These are phyloP conservation scores for Posidonia australis DNA, from an alignment of 106 monocot genomes.

Conservation along the genomic window DNA sequence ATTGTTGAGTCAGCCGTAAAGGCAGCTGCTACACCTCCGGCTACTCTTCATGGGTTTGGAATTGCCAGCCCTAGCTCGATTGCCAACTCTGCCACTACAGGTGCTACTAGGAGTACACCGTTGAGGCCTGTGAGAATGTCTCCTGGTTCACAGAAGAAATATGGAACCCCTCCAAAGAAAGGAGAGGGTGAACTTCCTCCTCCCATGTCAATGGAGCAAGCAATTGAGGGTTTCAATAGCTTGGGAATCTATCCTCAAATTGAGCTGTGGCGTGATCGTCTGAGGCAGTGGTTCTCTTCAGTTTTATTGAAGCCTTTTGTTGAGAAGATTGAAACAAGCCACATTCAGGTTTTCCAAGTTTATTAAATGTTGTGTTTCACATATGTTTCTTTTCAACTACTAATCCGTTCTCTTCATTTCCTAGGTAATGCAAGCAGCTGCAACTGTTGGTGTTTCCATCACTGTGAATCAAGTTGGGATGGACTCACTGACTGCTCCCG, in stretches of 20 bases:
- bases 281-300: conserved; percentile 95
- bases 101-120: conserved; percentile 65
- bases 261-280: conserved; percentile 64
- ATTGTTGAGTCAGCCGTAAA: conserved; percentile 36
- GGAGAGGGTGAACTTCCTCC: conserved; percentile 77
- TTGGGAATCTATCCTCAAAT: conserved; percentile 80
- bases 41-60: conserved; percentile 40
- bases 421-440: conserved; percentile 88
- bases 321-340: conserved; percentile 79
- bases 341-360: conserved; percentile 48
- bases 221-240: conserved; percentile 46
- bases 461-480: conserved; percentile 75
- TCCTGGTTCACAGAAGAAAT: conserved; percentile 75
- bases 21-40: conserved; percentile 29
- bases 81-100: conserved; percentile 38
- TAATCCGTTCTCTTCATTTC: not conserved
- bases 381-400: not conserved
- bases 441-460: conserved; percentile 50
- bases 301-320: conserved; percentile 65
- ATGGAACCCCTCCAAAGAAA: conserved; percentile 73
- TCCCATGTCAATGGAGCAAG: conserved; percentile 79
- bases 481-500: conserved; percentile 25
- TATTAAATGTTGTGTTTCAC: not conserved
- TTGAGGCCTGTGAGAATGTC: conserved; percentile 86
- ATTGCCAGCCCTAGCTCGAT: conserved; percentile 48